Base-by-base conservation (phyloP, 2,329 filamentous ascomycete species). In the Trichoderma koningii region DNA sequence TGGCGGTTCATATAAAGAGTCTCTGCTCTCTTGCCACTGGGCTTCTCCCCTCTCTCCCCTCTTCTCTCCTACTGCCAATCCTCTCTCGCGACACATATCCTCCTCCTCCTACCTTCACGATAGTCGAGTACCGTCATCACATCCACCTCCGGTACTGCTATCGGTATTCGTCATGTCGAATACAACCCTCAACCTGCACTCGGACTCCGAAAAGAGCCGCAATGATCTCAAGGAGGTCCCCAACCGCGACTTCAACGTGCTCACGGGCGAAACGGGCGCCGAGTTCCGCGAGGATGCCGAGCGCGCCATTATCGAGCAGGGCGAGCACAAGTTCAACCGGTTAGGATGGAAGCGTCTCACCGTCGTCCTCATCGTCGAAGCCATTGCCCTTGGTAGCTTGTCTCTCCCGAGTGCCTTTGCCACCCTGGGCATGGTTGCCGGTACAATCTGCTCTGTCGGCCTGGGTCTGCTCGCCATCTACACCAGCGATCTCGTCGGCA, bases 271-370 rank as follows among this genome's bases (percentile, higher is more conserved):
- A 60, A 66, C 70, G 4, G 67, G 71, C 81, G 52, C 88, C 62
- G 70, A 71, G 64, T 80, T 82, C 67, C 69, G 79, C 47, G 81
- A 83, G 73, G 80, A 82, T 66, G 68, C 80, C 48, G 82, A 83
- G 73, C 79, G 80, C 72, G 77, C 80, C 67, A 83, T 81, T 71
- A 75, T 76, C 14, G 76, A 76, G 7, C 71, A 80, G 69, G 82
- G 82, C 63, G 72, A 76, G 55, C 80, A 79, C 15, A 78, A 82
- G 63, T 85, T 85, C 72, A 75, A 83, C 67, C 80, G 81, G 47
- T 78, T 85, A 23, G 83, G 83, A 61, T 85, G 83, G 83, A 85
- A 85, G 72, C 81, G 83, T 14, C 77, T 85, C 41, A 84, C 82
- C 2, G 74, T 85, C 23, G 79, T 85, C 30, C 78, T 85, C 66